Percentiles rank a stretch among this genome's conserved stretches.
phyloP scores from a whole-genome alignment of 176 grass and related monocot species.

The Microstegium vimineum region DNA sequence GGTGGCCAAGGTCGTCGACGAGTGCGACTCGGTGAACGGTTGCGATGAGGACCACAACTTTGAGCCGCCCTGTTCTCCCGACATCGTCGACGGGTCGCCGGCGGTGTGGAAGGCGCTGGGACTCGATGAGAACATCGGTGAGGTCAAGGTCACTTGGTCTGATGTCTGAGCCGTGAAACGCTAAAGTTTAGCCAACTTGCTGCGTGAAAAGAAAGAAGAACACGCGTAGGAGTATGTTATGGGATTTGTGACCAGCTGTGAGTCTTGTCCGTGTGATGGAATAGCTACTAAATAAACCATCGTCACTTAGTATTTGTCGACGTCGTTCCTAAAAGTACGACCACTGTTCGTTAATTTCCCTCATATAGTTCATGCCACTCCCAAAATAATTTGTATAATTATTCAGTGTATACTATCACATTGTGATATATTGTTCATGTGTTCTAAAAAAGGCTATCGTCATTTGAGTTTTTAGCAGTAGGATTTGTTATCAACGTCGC shows the following conservation, averaged over 20 bases:
- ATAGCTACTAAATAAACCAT: slow-evolving; percentile 12
- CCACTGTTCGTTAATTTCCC: not conserved
- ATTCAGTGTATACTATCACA: not conserved
- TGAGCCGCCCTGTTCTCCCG: slow-evolving; percentile 46
- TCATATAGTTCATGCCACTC: not conserved
- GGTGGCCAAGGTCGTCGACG: slow-evolving; percentile 60
- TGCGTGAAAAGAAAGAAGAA: not conserved
- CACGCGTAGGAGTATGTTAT: not conserved
- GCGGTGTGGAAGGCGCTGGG: slow-evolving; percentile 64
- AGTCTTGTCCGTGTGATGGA: not conserved
- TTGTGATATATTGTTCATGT: not conserved
- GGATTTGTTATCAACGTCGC: too few relatives aligned
- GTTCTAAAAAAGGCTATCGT: not conserved
- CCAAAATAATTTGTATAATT: not conserved
- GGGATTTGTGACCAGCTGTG: not conserved
- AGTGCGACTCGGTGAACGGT: slow-evolving; percentile 53
- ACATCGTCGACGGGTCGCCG: slow-evolving; percentile 56
- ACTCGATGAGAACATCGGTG: slow-evolving; percentile 21
- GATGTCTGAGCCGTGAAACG: slow-evolving; percentile 32
- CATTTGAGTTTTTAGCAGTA: not conserved
- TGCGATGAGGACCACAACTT: slow-evolving; percentile 50
- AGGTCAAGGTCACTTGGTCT: slow-evolving; percentile 55
- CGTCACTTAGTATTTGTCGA: not conserved
- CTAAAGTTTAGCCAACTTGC: not conserved
- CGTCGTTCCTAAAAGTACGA: not conserved